Conservation (phyloP, 108 stramenopile species). For the Conticribra weissflogii region DNA sequence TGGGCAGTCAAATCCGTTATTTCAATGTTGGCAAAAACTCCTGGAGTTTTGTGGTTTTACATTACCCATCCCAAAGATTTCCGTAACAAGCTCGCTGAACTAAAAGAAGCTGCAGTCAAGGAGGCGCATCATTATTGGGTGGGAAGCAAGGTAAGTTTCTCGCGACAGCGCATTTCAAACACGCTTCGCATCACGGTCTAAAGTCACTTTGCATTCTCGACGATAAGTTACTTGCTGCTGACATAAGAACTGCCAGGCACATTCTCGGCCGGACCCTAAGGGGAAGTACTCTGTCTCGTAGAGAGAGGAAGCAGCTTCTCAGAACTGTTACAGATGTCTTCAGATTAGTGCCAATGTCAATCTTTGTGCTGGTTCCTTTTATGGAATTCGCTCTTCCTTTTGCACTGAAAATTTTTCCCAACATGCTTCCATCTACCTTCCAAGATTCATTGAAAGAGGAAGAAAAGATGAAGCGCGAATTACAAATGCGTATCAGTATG, state of each 20-base stretch:
- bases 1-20: constrained; percentile 48
- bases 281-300: constrained; percentile 89
- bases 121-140: constrained; percentile 95
- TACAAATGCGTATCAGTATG: constrained; percentile 94
- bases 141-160: constrained; percentile 81
- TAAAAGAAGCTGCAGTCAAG: constrained; percentile 74
- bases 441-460: constrained; percentile 96
- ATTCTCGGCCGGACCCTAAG: constrained; percentile 77
- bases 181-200: neutral
- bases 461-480: constrained; percentile 96
- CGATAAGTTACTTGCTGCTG: constrained; percentile 82
- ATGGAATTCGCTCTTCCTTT: constrained; percentile 98
- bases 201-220: neutral
- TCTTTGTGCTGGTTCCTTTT: constrained; percentile 97
- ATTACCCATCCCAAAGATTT: constrained; percentile 67
- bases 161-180: neutral
- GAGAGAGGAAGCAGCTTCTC: constrained; percentile 96
- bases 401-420: constrained; percentile 96
- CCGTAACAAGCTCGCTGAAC: constrained; percentile 52
- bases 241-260: constrained; percentile 86
- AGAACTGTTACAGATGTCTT: constrained; percentile 96
- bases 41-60: constrained; percentile 66
- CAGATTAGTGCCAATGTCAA: constrained; percentile 95
- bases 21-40: constrained; percentile 60
- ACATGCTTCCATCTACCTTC: constrained; percentile 99